A percentile compares a stretch with the other conserved stretches of the same genome.
phyloP scores from a whole-genome alignment of 108 stramenopile species.

The Cyclostephanos tholiformis region DNA sequence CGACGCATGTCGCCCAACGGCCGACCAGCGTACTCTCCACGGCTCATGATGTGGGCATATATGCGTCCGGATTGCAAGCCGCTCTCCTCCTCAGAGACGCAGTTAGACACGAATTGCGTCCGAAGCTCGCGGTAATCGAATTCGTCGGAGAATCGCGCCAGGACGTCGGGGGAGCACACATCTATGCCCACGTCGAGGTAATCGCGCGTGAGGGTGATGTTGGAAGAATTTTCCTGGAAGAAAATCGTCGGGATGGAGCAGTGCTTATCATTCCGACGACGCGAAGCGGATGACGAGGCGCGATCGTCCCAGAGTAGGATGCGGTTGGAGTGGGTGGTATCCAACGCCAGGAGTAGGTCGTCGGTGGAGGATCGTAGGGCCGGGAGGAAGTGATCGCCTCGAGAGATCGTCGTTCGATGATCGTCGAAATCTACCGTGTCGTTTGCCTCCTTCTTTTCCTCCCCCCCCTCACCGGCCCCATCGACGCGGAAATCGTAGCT shows the following conservation, averaged over 20 bases:
- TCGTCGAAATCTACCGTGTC: neutral
- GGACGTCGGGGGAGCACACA: slow-evolving; percentile 97
- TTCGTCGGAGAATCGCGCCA: slow-evolving; percentile 94
- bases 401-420: neutral
- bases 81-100: slow-evolving; percentile 93
- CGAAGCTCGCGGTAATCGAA: slow-evolving; percentile 95
- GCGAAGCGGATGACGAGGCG: slow-evolving; percentile 12
- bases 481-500: neutral
- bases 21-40: slow-evolving; percentile 85
- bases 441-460: slow-evolving; percentile 19
- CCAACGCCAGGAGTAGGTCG: slow-evolving; percentile 83
- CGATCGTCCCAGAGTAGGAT: slow-evolving; percentile 69
- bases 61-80: slow-evolving; percentile 88
- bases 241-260: slow-evolving; percentile 72
- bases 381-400: slow-evolving; percentile 20
- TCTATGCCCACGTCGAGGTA: slow-evolving; percentile 94
- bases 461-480: neutral
- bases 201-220: slow-evolving; percentile 74
- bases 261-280: slow-evolving; percentile 24
- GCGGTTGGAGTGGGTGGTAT: slow-evolving; percentile 69
- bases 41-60: slow-evolving; percentile 75
- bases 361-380: slow-evolving; percentile 58
- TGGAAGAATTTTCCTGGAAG: slow-evolving; percentile 67
- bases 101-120: slow-evolving; percentile 88
- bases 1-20: slow-evolving; percentile 82